Percentiles rank a stretch among this genome's conserved stretches.
Evolutionary conservation across 1,139 yeast species (phyloP).

Genomic region (Candida dubliniensis): DNA sequence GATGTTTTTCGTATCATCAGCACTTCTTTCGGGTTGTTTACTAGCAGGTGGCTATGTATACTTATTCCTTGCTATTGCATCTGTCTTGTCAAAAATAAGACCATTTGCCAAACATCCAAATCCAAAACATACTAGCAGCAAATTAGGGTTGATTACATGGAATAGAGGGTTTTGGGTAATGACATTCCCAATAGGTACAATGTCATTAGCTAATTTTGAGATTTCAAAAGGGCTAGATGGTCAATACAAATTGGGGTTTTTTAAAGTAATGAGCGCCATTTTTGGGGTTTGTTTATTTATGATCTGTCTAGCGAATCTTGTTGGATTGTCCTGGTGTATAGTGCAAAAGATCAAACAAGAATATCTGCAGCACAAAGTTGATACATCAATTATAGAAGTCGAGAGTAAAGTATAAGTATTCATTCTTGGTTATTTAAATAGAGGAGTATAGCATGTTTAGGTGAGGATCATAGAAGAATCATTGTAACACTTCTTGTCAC

Average conservation of each 20-base stretch:
- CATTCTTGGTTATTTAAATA: no score
- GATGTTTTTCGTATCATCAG: conserved; percentile 16
- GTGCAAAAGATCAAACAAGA: neutral
- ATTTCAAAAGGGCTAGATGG: conserved; percentile 41
- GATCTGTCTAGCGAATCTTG: conserved; percentile 11
- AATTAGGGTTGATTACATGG: conserved; percentile 41
- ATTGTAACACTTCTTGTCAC: no score
- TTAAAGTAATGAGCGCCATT: conserved; percentile 59
- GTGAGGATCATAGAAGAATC: no score
- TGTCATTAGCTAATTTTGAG: conserved; percentile 59
- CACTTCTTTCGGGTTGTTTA: conserved; percentile 45
- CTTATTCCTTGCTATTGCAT: conserved; percentile 52
- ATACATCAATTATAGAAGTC: no score
- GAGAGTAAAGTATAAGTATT: neutral
- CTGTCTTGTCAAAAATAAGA: conserved; percentile 37
- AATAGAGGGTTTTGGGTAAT: conserved; percentile 77
- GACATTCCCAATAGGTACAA: conserved; percentile 88
- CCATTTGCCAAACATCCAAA: conserved; percentile 31
- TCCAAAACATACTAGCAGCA: conserved; percentile 17
- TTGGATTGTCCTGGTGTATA: conserved; percentile 8
- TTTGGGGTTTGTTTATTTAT: conserved; percentile 47
- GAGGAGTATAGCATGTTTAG: no score
- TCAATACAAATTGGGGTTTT: conserved; percentile 30
- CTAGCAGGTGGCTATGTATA: conserved; percentile 62
- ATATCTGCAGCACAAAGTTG: neutral